Evolutionary conservation across 78 protist genomes (phyloP).

Genomic region (Diacronema lutheri): DNA sequence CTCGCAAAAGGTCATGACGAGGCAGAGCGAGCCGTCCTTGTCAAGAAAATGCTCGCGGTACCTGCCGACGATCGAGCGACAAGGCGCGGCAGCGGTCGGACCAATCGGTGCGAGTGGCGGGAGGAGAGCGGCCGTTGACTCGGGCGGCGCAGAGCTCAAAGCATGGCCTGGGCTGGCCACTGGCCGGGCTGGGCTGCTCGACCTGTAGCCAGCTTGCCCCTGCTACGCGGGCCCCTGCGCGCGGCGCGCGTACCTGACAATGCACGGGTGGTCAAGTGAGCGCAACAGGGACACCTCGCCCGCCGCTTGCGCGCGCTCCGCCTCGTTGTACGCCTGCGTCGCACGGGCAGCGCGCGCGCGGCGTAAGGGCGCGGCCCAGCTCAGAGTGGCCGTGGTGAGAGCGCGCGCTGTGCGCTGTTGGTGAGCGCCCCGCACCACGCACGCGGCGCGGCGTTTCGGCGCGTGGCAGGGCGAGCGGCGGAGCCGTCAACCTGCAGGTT

Average conservation of each 20-base stretch:
- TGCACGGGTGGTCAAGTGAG: background rate
- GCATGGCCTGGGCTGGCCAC: background rate
- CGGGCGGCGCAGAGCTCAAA: no score
- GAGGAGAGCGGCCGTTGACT: no score
- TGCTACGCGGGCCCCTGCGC: background rate
- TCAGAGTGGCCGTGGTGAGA: no score
- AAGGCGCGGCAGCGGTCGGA: background rate
- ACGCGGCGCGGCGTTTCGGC: no score
- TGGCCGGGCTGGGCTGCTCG: background rate
- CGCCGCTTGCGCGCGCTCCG: background rate
- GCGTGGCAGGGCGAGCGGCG: no score
- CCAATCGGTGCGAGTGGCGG: no score
- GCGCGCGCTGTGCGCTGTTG: no score
- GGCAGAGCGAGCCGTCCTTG: background rate
- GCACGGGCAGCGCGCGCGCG: no score
- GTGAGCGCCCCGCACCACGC: no score
- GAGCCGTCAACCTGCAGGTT: no score
- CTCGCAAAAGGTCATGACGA: constrained; percentile 18
- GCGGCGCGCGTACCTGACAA: background rate
- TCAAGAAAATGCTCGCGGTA: background rate
- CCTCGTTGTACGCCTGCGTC: background rate
- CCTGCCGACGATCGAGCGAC: background rate
- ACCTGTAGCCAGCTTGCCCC: background rate
- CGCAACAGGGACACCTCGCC: background rate
- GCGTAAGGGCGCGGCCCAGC: no score